These are phyloP conservation scores for Plantago elongata DNA, from an alignment of 257 asterid genomes.

Conservation along the genomic window DNA sequence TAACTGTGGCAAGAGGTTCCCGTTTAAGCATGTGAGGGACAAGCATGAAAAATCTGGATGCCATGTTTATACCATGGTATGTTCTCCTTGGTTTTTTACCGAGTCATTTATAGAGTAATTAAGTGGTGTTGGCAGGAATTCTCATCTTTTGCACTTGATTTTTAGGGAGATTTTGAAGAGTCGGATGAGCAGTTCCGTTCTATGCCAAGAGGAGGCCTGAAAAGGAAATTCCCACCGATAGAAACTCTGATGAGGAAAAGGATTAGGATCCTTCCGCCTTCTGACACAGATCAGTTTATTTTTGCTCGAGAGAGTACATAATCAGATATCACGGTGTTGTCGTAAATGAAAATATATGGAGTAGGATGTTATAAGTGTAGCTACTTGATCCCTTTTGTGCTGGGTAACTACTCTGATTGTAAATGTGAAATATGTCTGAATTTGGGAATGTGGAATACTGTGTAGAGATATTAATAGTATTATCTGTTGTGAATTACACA, in stretches of 20 bases:
- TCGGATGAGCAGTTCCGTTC: slow-evolving; percentile 63
- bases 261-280: slow-evolving; percentile 57
- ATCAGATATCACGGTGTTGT: background rate
- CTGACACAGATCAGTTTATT: slow-evolving; percentile 37
- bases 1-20: slow-evolving; percentile 60
- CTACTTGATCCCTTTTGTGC: too few species aligned
- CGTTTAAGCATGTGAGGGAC: slow-evolving; percentile 89
- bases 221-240: slow-evolving; percentile 51
- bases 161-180: slow-evolving; percentile 76
- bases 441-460: too few species aligned
- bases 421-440: too few species aligned
- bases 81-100: slow-evolving; percentile 7
- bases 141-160: slow-evolving; percentile 4
- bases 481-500: too few species aligned
- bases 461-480: too few species aligned
- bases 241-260: slow-evolving; percentile 68
- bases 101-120: background rate
- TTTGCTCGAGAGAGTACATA: background rate
- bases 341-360: too few species aligned
- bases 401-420: too few species aligned
- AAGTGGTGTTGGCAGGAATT: background rate
- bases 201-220: slow-evolving; percentile 80
- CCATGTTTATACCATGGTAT: slow-evolving; percentile 61
- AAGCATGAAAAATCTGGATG: slow-evolving; percentile 71
- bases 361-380: too few species aligned